A percentile compares a stretch with the other conserved stretches of the same genome.
These are phyloP conservation scores for Suillus cothurnatus DNA, from an alignment of 768 basidiomycete genomes.

Conservation along the genomic window DNA sequence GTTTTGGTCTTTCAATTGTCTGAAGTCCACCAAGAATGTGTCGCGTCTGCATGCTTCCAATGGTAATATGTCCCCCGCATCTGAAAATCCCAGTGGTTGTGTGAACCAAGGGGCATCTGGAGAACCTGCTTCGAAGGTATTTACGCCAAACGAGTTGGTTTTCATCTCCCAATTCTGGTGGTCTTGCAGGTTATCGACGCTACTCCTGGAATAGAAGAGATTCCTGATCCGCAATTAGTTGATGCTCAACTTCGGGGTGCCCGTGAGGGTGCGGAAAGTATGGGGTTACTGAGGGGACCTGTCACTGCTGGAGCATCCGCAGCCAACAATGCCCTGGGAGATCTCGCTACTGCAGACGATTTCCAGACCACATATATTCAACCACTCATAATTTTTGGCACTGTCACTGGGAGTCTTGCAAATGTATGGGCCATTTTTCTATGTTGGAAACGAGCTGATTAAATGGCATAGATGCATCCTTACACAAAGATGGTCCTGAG, in stretches of 20 bases:
- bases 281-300: not conserved
- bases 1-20: not conserved
- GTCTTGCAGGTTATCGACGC: not conserved
- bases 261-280: not conserved
- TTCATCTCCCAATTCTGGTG: not conserved
- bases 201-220: not conserved
- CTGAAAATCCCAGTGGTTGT: not conserved
- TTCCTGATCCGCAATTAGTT: not conserved
- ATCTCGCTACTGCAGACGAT: not conserved
- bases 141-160: not conserved
- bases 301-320: not conserved
- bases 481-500: conserved; percentile 11
- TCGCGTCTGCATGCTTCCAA: not conserved
- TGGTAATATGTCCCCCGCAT: not conserved
- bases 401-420: not conserved
- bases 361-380: conserved; percentile 9
- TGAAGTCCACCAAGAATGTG: not conserved
- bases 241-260: not conserved
- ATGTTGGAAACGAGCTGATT: not conserved
- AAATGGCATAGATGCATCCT: conserved; percentile 6
- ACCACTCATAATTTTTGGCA: conserved; percentile 8
- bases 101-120: not conserved
- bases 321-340: not conserved
- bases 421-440: not conserved
- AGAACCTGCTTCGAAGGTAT: not conserved